phyloP scores from a whole-genome alignment of 768 basidiomycete genomes.

The Boletus huronensis region DNA sequence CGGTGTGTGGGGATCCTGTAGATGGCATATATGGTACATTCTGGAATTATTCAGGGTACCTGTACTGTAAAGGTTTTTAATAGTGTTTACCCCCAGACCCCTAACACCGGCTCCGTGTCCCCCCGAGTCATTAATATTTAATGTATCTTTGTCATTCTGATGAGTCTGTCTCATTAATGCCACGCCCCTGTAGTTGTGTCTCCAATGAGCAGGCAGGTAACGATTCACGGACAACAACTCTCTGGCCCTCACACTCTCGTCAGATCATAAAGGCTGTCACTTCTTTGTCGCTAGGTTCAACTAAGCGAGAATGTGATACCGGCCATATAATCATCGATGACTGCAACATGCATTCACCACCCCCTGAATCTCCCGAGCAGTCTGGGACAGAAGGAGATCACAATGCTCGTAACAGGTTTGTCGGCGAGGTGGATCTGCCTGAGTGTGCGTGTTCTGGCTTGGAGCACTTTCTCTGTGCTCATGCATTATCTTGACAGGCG shows the following conservation, averaged over 20 bases:
- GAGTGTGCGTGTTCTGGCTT: conserved; percentile 11
- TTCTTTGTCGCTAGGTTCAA: conserved; percentile 7
- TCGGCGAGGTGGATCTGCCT: conserved; percentile 19
- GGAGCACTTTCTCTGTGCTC: not conserved
- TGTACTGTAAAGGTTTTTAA: not conserved
- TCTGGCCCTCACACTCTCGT: not conserved
- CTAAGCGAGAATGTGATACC: not conserved
- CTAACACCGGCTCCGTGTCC: not conserved
- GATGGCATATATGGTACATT: no score
- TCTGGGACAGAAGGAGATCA: not conserved
- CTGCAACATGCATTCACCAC: not conserved
- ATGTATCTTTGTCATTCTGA: not conserved
- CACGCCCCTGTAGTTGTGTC: not conserved
- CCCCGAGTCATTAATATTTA: not conserved
- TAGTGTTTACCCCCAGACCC: not conserved
- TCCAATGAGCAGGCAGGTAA: conserved; percentile 3
- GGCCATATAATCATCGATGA: not conserved
- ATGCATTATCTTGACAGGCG: conserved; percentile 1
- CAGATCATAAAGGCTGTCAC: conserved; percentile 2
- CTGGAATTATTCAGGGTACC: not conserved
- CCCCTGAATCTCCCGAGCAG: not conserved
- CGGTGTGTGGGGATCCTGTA: not conserved
- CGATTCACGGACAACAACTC: not conserved
- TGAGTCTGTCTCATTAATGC: not conserved
- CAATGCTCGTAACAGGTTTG: conserved; percentile 4